These are phyloP conservation scores for Nakataea oryzae DNA, from an alignment of 2,329 filamentous ascomycete species.

Conservation along the genomic window DNA sequence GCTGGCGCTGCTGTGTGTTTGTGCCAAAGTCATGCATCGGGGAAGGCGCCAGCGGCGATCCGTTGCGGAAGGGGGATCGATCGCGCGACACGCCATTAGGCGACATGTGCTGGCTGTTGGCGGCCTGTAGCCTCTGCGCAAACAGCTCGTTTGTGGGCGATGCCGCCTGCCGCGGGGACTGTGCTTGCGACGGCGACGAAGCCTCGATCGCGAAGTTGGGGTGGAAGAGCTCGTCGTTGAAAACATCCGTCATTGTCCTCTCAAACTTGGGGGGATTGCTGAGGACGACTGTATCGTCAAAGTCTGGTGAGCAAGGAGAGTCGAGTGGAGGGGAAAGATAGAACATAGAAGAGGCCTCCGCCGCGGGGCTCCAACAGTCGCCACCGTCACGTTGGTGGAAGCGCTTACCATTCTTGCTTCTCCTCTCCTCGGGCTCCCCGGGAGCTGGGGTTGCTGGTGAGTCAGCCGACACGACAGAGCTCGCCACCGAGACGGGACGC, in stretches of 20 bases:
- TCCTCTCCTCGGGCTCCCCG: slow-evolving; percentile 31
- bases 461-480: slow-evolving; percentile 41
- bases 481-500: slow-evolving; percentile 46
- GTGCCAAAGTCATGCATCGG: slow-evolving; percentile 31
- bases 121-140: slow-evolving; percentile 65
- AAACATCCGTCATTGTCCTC: slow-evolving; percentile 77
- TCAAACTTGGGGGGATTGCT: slow-evolving; percentile 63
- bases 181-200: slow-evolving; percentile 35
- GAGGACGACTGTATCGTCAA: slow-evolving; percentile 42
- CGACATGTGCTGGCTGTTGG: slow-evolving; percentile 61
- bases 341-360: slow-evolving; percentile 25
- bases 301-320: slow-evolving; percentile 54
- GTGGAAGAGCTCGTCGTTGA: slow-evolving; percentile 76
- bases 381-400: background rate
- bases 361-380: background rate
- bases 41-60: slow-evolving; percentile 48
- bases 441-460: slow-evolving; percentile 48
- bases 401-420: slow-evolving; percentile 47
- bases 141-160: slow-evolving; percentile 53
- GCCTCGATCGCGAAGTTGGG: slow-evolving; percentile 52
- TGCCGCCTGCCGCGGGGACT: slow-evolving; percentile 14
- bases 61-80: slow-evolving; percentile 71
- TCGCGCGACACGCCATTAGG: slow-evolving; percentile 49
- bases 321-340: background rate
- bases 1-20: background rate